These are phyloP conservation scores for Coemansia sp. DNA, from an alignment of 192 early-diverging fungal genomes.

Conservation along the genomic window DNA sequence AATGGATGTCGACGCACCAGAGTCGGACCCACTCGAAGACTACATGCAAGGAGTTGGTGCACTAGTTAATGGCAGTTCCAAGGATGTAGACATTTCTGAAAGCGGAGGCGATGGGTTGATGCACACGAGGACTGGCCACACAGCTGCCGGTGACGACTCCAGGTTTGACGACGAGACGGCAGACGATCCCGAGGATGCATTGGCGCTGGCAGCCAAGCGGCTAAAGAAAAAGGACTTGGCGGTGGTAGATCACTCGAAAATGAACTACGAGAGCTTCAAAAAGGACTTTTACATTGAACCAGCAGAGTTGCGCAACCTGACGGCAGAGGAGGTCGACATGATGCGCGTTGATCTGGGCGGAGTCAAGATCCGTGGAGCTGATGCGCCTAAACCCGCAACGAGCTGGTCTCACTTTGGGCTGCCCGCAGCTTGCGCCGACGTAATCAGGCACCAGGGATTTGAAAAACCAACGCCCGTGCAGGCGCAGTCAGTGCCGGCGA, in stretches of 20 bases:
- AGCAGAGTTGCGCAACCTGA: slow-evolving; percentile 82
- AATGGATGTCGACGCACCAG: slow-evolving; percentile 59
- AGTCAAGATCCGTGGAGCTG: slow-evolving; percentile 89
- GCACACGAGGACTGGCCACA: slow-evolving; percentile 21
- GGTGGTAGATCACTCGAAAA: slow-evolving; percentile 82
- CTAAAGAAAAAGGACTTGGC: slow-evolving; percentile 92
- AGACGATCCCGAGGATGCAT: slow-evolving; percentile 69
- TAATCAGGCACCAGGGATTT: slow-evolving; percentile 63
- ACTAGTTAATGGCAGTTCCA: neutral
- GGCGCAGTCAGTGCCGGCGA: slow-evolving; percentile 92
- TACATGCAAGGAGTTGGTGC: slow-evolving; percentile 71
- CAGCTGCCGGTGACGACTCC: slow-evolving; percentile 54
- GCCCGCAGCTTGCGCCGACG: slow-evolving; percentile 69
- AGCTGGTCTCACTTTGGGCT: slow-evolving; percentile 97
- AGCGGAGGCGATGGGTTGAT: slow-evolving; percentile 12
- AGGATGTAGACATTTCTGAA: slow-evolving; percentile 20
- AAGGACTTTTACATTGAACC: slow-evolving; percentile 98
- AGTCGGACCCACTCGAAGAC: slow-evolving; percentile 77
- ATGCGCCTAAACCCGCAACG: slow-evolving; percentile 91
- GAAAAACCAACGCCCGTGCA: slow-evolving; percentile 89
- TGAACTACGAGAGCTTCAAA: slow-evolving; percentile 85
- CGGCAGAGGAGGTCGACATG: slow-evolving; percentile 80
- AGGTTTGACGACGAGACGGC: slow-evolving; percentile 52
- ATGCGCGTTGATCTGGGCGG: slow-evolving; percentile 87
- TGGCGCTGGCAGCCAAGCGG: slow-evolving; percentile 81